Evolutionary conservation across 2,329 filamentous ascomycete genomes (phyloP), one percentile per base, ranked within the genome.

Genomic region (Botrytis fabae): DNA sequence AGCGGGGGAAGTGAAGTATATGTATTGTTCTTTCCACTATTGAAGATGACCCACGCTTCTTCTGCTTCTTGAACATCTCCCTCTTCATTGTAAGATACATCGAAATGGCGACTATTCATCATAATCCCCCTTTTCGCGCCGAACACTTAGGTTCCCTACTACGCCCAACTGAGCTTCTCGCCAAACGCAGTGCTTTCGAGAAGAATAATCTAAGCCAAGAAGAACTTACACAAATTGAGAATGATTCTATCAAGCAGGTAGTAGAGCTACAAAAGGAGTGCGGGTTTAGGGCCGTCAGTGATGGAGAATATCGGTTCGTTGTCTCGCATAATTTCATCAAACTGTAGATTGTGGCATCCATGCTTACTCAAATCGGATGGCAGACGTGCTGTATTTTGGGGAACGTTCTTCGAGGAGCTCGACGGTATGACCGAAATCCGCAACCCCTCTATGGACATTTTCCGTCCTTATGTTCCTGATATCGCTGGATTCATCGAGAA

Each of bases 131-230:
- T 63, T 91, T 90, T 83, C 84, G 89, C 77, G 89, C 89, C 70
- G 89, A 91, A 82, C 89, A 91, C 78, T 82, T 90, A 69, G 89
- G 89, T 70, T 90, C 88, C n/a, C 83, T 91, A 54, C 85, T 91
- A 46, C 87, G 89, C 64, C 88, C 89, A 4, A 81, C 87, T 71
- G 83, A 86, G 73, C 84, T 91, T 57, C 84, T 90, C 59, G 82
- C 87, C 63, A 86, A 85, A 73, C 87, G 89, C 77, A 83, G 85
- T 70, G 84, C 86, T 75, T 84, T 86, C 64, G 86, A 89, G 76
- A 85, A 86, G 71, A 86, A 86, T 42, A 79, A 86, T 74, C 79
- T 83, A 32, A 76, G 69, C 60, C 75, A 76, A 82, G 87, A 76
- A 82, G 91, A 68, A 79, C 80, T 77, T 20, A 76, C 78, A 9